Percentiles rank a stretch among this genome's conserved stretches.
Conservation (phyloP, 2,329 filamentous ascomycete genomes). For the Aspergillus novofumigatus region DNA sequence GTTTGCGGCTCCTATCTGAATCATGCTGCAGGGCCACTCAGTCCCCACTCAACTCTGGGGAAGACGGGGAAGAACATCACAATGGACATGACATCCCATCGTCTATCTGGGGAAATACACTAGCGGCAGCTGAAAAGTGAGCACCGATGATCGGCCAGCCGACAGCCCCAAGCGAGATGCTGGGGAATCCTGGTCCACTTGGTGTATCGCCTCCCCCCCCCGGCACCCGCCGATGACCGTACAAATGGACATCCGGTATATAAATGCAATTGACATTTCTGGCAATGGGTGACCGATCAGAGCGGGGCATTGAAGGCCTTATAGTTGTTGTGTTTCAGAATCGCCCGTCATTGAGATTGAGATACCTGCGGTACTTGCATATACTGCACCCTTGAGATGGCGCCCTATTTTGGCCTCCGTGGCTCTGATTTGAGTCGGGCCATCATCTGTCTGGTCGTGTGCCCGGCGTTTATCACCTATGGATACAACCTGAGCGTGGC, state of each 20-base stretch:
- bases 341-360: background rate
- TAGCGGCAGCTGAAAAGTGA: background rate
- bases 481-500: slow-evolving; percentile 51
- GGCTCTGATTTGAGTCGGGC: slow-evolving; percentile 18
- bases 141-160: background rate
- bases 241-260: background rate
- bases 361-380: background rate
- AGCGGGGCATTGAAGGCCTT: background rate
- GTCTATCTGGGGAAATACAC: background rate
- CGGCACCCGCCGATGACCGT: background rate
- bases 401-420: slow-evolving; percentile 22
- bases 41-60: background rate
- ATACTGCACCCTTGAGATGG: background rate
- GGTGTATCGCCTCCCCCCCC: background rate
- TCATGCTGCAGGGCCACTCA: background rate
- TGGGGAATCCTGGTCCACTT: background rate
- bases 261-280: background rate
- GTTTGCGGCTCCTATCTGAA: background rate
- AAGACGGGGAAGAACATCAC: background rate
- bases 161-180: background rate
- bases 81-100: background rate
- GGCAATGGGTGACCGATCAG: background rate
- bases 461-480: slow-evolving; percentile 40
- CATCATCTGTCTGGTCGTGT: slow-evolving; percentile 23
- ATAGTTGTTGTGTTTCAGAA: background rate